Percentiles rank a stretch among this genome's conserved stretches.
phyloP scores from a whole-genome alignment of 108 stramenopile species.

The Nannochloropsis gaditana region DNA sequence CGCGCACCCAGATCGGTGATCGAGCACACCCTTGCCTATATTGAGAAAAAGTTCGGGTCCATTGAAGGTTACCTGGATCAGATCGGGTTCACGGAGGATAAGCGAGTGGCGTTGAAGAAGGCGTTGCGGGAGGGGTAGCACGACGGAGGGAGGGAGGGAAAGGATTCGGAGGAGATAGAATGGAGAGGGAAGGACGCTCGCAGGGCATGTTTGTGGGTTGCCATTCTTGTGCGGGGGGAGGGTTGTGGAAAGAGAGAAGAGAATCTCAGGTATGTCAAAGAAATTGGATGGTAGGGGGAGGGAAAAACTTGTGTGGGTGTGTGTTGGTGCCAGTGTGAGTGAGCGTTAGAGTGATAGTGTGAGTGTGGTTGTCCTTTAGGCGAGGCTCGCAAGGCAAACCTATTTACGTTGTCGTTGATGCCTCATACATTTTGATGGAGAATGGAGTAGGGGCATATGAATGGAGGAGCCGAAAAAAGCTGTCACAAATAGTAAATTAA shows the following conservation, averaged over 20 bases:
- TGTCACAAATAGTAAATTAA: too few species aligned
- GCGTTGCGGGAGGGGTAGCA: conserved; percentile 27
- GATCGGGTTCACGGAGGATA: conserved; percentile 42
- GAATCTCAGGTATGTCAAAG: background rate
- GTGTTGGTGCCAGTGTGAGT: background rate
- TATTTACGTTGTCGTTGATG: too few species aligned
- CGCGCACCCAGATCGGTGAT: conserved; percentile 45
- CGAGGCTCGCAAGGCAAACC: too few species aligned
- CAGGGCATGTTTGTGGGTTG: too few species aligned
- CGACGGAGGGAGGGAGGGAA: background rate
- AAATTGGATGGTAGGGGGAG: background rate
- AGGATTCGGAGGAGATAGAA: background rate
- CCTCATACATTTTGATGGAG: too few species aligned
- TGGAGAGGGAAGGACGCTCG: too few species aligned
- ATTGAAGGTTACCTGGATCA: conserved; percentile 38
- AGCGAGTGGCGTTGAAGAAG: conserved; percentile 26
- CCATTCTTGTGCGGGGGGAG: too few species aligned
- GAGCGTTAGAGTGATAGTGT: background rate
- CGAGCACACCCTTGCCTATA: conserved; percentile 33
- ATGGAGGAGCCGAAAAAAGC: too few species aligned
- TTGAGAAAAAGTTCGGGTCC: conserved; percentile 33
- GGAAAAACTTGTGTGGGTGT: background rate
- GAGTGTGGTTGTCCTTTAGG: background rate
- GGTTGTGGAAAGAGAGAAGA: too few species aligned
- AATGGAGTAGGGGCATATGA: too few species aligned